Evolutionary conservation across 2,329 filamentous ascomycete species (phyloP).

Genomic region (Chaetomium globosum): DNA sequence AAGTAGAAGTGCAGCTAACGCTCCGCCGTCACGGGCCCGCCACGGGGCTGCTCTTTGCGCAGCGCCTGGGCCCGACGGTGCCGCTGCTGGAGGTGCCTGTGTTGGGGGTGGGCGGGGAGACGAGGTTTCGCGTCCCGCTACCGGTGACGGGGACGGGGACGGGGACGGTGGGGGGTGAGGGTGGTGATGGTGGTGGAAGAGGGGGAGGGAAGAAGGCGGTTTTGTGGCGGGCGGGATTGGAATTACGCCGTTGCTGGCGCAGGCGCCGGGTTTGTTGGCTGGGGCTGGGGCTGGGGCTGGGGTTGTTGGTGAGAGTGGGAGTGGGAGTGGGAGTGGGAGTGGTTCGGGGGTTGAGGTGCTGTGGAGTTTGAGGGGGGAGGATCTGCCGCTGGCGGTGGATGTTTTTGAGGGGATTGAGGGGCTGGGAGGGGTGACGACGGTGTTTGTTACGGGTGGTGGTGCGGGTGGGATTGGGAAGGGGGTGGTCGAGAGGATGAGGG

Average conservation of each 20-base stretch:
- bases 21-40: constrained; percentile 68
- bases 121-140: constrained; percentile 46
- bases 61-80: constrained; percentile 46
- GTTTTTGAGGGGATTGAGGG: constrained; percentile 55
- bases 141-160: constrained; percentile 1
- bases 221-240: constrained; percentile 82
- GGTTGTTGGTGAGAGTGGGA: not conserved
- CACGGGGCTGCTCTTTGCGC: constrained; percentile 65
- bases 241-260: constrained; percentile 78
- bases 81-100: constrained; percentile 65
- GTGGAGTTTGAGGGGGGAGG: constrained; percentile 67
- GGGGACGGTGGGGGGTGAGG: not conserved
- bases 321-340: not conserved
- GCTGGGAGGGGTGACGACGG: constrained; percentile 54
- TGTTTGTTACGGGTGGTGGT: constrained; percentile 63
- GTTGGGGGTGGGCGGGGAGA: constrained; percentile 71
- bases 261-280: constrained; percentile 55
- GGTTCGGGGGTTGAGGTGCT: constrained; percentile 55
- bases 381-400: constrained; percentile 65
- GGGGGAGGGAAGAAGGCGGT: constrained; percentile 47
- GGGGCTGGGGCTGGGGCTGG: no score
- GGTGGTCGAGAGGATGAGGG: constrained; percentile 42
- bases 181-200: not conserved
- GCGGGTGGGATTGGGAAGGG: constrained; percentile 41
- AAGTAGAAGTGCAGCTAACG: constrained; percentile 69